A percentile compares a stretch with the other conserved stretches of the same genome.
Evolutionary conservation across 2,329 filamentous ascomycete genomes (phyloP).

Genomic region (Cytospora mali): DNA sequence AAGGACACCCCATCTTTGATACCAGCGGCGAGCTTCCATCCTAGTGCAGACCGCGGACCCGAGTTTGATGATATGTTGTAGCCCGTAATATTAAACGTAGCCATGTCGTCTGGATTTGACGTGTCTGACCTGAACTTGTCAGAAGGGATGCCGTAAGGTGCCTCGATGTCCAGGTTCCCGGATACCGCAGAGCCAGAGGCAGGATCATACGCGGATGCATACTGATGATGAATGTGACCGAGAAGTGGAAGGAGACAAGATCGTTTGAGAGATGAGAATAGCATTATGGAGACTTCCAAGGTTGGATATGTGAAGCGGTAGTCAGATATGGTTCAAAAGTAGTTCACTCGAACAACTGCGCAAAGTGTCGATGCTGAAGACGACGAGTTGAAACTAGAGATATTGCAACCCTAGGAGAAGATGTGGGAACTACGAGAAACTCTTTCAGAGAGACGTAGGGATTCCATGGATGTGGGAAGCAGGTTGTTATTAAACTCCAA

Average conservation of each 20-base stretch:
- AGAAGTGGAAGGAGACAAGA: neutral
- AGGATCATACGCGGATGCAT: constrained; percentile 7
- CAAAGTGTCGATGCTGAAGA: too few species aligned
- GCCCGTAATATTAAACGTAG: constrained; percentile 18
- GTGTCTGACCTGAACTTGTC: constrained; percentile 20
- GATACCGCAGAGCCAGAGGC: constrained; percentile 10
- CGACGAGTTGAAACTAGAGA: too few species aligned
- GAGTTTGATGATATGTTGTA: constrained; percentile 18
- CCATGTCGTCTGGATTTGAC: constrained; percentile 2
- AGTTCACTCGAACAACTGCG: too few species aligned
- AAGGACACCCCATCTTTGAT: constrained; percentile 18
- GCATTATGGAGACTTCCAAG: constrained; percentile 7
- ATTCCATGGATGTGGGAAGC: too few species aligned
- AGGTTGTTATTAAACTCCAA: too few species aligned
- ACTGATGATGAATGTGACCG: neutral
- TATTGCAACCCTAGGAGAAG: too few species aligned
- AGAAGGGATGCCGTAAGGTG: constrained; percentile 17
- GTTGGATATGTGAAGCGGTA: neutral
- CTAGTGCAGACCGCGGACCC: neutral
- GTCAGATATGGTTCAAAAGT: neutral
- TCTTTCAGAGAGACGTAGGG: too few species aligned
- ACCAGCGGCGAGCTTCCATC: constrained; percentile 20
- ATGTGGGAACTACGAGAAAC: too few species aligned
- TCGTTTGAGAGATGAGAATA: neutral
- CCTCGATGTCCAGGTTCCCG: constrained; percentile 7